Evolutionary conservation across 106 monocot species (phyloP).

Genomic region (Phalaenopsis aphrodite): DNA sequence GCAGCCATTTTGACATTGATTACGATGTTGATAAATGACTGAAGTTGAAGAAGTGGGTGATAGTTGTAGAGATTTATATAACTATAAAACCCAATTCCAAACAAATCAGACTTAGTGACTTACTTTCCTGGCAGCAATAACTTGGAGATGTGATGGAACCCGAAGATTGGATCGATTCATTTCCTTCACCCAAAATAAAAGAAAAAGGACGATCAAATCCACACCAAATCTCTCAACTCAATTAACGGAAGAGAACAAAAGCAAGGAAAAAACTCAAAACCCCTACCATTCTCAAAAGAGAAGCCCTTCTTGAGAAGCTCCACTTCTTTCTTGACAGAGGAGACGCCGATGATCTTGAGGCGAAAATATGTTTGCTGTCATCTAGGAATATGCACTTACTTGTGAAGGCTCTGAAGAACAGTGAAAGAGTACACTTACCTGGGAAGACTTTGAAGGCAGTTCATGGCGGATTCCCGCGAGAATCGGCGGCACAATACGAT

Average conservation of each 20-base stretch:
- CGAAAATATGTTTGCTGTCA: not conserved
- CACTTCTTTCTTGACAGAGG: conserved; percentile 2
- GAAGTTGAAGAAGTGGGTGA: not conserved
- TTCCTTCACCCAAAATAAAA: conserved; percentile 21
- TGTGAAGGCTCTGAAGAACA: not conserved
- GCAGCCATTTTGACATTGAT: not conserved
- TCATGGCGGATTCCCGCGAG: conserved; percentile 15
- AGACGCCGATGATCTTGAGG: conserved; percentile 22
- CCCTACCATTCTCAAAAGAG: not conserved
- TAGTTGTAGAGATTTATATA: not conserved
- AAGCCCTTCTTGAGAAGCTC: conserved; percentile 13
- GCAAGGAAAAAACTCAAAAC: not conserved
- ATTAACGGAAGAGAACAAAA: not conserved
- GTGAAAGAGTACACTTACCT: conserved; percentile 6
- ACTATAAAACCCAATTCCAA: not conserved
- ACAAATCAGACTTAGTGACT: not conserved
- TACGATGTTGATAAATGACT: not conserved
- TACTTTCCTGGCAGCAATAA: conserved; percentile 11
- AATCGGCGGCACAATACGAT: not conserved
- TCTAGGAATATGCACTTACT: not conserved
- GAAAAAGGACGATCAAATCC: not conserved
- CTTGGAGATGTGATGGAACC: conserved; percentile 8
- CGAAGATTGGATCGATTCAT: conserved; percentile 24
- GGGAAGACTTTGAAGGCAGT: conserved; percentile 28
- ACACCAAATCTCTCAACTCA: not conserved